phyloP scores from a whole-genome alignment of 805 yeast genomes.

The Pichia cephalocereana region DNA sequence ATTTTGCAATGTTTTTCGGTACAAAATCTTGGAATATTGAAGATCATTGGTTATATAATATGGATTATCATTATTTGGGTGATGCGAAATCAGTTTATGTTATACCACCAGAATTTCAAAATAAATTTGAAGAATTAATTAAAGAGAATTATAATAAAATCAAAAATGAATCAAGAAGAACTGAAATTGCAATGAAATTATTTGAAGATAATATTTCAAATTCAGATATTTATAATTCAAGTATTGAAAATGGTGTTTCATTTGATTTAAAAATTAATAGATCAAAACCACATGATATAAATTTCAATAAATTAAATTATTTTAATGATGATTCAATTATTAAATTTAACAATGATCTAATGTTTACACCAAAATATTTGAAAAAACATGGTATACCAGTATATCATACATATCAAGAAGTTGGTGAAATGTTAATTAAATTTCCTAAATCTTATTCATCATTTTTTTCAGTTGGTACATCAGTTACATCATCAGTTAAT shows the following conservation, averaged over 20 bases:
- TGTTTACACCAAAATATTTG: slow-evolving; percentile 43
- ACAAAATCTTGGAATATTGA: slow-evolving; percentile 49
- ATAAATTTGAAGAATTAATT: slow-evolving; percentile 40
- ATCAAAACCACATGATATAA: slow-evolving; percentile 21
- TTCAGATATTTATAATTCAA: slow-evolving; percentile 13
- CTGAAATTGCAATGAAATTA: background rate
- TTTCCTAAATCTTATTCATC: slow-evolving; percentile 49
- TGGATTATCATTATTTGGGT: slow-evolving; percentile 50
- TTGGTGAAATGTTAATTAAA: slow-evolving; percentile 52
- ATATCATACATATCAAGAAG: slow-evolving; percentile 42
- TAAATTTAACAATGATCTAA: slow-evolving; percentile 32
- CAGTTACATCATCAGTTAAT: slow-evolving; percentile 44
- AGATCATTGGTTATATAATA: slow-evolving; percentile 48
- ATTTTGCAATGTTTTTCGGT: slow-evolving; percentile 45
- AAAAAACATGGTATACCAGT: slow-evolving; percentile 38
- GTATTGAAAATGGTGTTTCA: slow-evolving; percentile 18
- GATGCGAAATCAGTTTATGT: slow-evolving; percentile 51
- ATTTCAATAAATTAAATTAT: slow-evolving; percentile 22
- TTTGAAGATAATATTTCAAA: slow-evolving; percentile 8
- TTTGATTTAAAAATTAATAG: slow-evolving; percentile 15
- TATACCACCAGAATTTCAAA: slow-evolving; percentile 47
- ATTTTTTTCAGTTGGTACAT: slow-evolving; percentile 44
- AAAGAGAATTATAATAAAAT: slow-evolving; percentile 1
- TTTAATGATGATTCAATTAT: slow-evolving; percentile 6
- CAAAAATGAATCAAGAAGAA: slow-evolving; percentile 6